These are phyloP conservation scores for Penicillium sp. DNA, from an alignment of 2,329 filamentous ascomycete species.

Conservation along the genomic window DNA sequence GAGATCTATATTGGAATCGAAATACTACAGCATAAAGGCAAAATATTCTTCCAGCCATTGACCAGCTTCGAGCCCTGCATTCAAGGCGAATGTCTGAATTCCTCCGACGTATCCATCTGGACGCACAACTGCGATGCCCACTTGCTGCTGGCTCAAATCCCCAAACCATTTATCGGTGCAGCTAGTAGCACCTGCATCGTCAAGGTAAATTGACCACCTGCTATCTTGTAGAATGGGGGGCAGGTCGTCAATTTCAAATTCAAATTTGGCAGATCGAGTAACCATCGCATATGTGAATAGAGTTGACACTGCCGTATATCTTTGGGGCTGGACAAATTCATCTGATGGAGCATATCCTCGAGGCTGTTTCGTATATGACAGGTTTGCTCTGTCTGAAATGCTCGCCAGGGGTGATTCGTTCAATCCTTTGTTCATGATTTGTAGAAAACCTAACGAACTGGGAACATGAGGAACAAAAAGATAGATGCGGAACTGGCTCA, in stretches of 20 bases:
- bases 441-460: conserved; percentile 61
- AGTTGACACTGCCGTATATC: conserved; percentile 70
- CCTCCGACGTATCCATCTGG: conserved; percentile 76
- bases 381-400: conserved; percentile 61
- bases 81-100: conserved; percentile 51
- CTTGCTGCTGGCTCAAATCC: conserved; percentile 58
- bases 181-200: conserved; percentile 60
- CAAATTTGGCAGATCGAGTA: conserved; percentile 65
- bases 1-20: too few relatives aligned
- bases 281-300: conserved; percentile 72
- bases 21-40: conserved; percentile 16
- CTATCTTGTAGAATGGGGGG: conserved; percentile 66
- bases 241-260: conserved; percentile 69
- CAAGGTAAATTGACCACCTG: conserved; percentile 74
- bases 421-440: conserved; percentile 61
- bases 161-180: conserved; percentile 74
- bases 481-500: conserved; percentile 78
- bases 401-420: conserved; percentile 57
- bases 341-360: conserved; percentile 64
- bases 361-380: conserved; percentile 66
- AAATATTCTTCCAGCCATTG: conserved; percentile 59
- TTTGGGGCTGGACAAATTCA: conserved; percentile 67
- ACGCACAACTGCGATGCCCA: conserved; percentile 69
- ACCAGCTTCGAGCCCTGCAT: conserved; percentile 40
- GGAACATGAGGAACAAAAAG: conserved; percentile 69